Base-by-base conservation (phyloP, 1,284 basidiomycete genomes). In the Tilletia horrida region DNA sequence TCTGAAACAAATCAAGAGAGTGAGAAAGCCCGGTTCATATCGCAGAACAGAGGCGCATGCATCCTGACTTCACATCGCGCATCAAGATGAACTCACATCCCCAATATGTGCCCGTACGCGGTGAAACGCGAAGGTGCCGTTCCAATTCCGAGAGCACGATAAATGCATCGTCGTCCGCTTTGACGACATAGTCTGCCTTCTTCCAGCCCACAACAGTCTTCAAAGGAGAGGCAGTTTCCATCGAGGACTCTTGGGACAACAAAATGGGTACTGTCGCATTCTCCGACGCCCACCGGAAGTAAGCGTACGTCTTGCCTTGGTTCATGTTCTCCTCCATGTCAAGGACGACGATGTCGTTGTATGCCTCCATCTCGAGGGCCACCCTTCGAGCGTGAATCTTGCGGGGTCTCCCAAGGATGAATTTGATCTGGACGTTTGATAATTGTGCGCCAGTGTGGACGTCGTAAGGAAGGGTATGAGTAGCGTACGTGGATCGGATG, bases 241-340 rank as follows among this genome's bases (percentile, higher is more conserved):
- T 18, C 59, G 61, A 14, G 8, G 9, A 44, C 8, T 43, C 40
- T 45, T 62, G 61, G 23, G 61, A 42, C 13, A 48, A 25, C 8
- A 80, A 62, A 50, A 81, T 77, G n/a, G 95, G 95, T 0, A 97
- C 92, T 84, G 91, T 94, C 8, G 93, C 94, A 77, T 93, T 89
- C 76, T 89, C 87, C 45, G 91, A 87, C 3, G 95, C 93, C 92
- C 92, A 95, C 23, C 87, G 86, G 83, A 93, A 92, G 84, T 88
- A 85, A 21, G 88, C 86, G 76, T 91, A 86, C 3, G 89, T 90
- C 83, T 96, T 97, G 66, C 92, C 92, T 62, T 86, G 83, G 82
- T 94, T 94, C 91, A 95, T 93, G 82, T 95, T 95, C 83, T 96
- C 93, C 13, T 86, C 77, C 64, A 90, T 87, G 52, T 92, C 91